phyloP scores from a whole-genome alignment of 129 eudicot species.

The Heracleum sosnowskyi region DNA sequence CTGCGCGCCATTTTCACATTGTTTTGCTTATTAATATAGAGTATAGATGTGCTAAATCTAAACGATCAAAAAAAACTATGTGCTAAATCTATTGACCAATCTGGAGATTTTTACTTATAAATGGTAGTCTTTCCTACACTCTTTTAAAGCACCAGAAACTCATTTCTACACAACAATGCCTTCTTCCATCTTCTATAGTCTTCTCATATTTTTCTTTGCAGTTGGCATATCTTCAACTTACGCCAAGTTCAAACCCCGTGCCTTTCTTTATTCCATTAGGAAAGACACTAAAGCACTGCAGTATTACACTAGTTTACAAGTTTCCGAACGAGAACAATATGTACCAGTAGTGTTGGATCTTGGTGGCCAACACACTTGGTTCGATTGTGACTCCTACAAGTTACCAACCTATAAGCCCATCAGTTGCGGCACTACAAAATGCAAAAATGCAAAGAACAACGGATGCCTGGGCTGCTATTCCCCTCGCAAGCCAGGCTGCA shows the following conservation, averaged over 20 bases:
- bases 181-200: not conserved
- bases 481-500: conserved; percentile 29
- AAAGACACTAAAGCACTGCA: conserved; percentile 15
- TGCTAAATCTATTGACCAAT: too few species aligned
- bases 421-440: conserved; percentile 15
- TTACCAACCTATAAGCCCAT: conserved; percentile 30
- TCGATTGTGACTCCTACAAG: conserved; percentile 20
- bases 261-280: conserved; percentile 22
- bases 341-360: conserved; percentile 27
- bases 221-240: not conserved
- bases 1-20: too few species aligned
- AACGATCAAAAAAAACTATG: too few species aligned
- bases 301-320: conserved; percentile 21
- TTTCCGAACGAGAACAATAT: conserved; percentile 10
- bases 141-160: not conserved
- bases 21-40: too few species aligned
- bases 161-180: not conserved
- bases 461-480: conserved; percentile 25
- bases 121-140: not conserved
- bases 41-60: too few species aligned
- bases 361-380: conserved; percentile 24
- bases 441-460: conserved; percentile 5
- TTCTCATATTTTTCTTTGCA: not conserved
- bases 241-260: not conserved
- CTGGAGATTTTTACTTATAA: not conserved